Evolutionary conservation across 345 rosid species (phyloP).

Genomic region (Populus euphratica): DNA sequence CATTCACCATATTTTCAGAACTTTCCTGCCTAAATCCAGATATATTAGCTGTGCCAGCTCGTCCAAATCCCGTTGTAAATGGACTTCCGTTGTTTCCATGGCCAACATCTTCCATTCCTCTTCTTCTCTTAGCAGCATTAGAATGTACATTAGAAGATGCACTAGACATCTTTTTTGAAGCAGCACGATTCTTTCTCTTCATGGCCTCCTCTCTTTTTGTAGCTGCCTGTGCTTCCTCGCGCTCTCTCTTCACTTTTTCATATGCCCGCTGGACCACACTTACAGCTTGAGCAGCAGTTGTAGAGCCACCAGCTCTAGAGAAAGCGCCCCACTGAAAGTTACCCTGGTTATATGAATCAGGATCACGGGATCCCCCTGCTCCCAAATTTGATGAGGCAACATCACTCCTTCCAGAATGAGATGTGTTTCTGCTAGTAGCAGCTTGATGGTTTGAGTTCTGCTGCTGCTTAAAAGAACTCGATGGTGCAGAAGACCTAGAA

Average conservation of each 20-base stretch:
- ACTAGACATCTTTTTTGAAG: slow-evolving; percentile 31
- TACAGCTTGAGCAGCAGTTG: slow-evolving; percentile 54
- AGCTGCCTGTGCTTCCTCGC: slow-evolving; percentile 54
- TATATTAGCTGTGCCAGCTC: slow-evolving; percentile 7
- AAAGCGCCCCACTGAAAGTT: slow-evolving; percentile 51
- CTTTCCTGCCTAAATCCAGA: slow-evolving; percentile 15
- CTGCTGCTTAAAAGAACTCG: slow-evolving; percentile 42
- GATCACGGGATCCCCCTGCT: slow-evolving; percentile 19
- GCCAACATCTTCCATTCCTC: slow-evolving; percentile 40
- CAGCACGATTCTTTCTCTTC: slow-evolving; percentile 36
- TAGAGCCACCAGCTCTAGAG: slow-evolving; percentile 40
- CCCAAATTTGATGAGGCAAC: slow-evolving; percentile 19
- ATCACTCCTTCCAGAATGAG: slow-evolving; percentile 24
- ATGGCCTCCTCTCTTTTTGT: slow-evolving; percentile 38
- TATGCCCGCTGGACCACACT: slow-evolving; percentile 54
- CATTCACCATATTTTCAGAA: slow-evolving; percentile 26
- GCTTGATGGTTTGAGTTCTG: slow-evolving; percentile 40
- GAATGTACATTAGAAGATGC: slow-evolving; percentile 26
- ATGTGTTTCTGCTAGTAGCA: slow-evolving; percentile 28
- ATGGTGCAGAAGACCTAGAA: slow-evolving; percentile 27
- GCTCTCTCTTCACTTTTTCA: slow-evolving; percentile 53
- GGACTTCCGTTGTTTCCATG: slow-evolving; percentile 25
- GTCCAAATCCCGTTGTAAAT: slow-evolving; percentile 18
- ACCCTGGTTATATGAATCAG: slow-evolving; percentile 34
- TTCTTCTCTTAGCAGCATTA: slow-evolving; percentile 42